Conservation (phyloP, 176 grass and related monocot genomes). For the Musa itinerans region DNA sequence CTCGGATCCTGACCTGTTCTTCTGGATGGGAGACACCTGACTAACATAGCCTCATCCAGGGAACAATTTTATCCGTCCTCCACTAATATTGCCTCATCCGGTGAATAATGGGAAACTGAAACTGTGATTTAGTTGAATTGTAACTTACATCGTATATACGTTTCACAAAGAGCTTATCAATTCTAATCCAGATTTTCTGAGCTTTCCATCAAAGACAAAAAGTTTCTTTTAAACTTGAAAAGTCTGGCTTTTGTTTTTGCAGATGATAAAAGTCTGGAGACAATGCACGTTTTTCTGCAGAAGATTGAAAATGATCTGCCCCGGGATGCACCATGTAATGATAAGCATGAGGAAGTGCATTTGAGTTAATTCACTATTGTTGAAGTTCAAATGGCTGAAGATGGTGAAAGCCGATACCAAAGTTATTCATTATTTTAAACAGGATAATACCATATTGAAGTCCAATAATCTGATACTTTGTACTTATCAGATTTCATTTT, state of each 20-base stretch:
- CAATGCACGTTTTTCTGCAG: constrained; percentile 42
- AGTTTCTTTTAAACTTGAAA: not conserved
- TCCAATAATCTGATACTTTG: too few relatives aligned
- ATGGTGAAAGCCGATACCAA: too few relatives aligned
- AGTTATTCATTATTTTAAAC: too few relatives aligned
- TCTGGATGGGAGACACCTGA: not conserved
- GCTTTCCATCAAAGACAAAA: not conserved
- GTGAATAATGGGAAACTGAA: not conserved
- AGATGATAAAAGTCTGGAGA: constrained; percentile 41
- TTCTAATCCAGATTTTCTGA: not conserved
- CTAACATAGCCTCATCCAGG: not conserved
- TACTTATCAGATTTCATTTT: too few relatives aligned
- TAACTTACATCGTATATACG: too few relatives aligned
- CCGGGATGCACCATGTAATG: constrained; percentile 9
- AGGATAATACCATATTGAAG: too few relatives aligned
- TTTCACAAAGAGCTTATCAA: not conserved
- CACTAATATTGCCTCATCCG: not conserved
- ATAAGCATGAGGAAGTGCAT: constrained; percentile 32
- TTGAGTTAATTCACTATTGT: constrained; percentile 18
- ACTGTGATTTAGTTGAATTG: not conserved
- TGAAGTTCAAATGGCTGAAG: too few relatives aligned
- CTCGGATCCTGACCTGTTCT: not conserved
- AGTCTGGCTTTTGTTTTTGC: not conserved
- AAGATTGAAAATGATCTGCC: constrained; percentile 34
- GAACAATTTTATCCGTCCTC: not conserved